phyloP scores from a whole-genome alignment of 1,284 basidiomycete genomes.

The Cutaneotrichosporon sp. region DNA sequence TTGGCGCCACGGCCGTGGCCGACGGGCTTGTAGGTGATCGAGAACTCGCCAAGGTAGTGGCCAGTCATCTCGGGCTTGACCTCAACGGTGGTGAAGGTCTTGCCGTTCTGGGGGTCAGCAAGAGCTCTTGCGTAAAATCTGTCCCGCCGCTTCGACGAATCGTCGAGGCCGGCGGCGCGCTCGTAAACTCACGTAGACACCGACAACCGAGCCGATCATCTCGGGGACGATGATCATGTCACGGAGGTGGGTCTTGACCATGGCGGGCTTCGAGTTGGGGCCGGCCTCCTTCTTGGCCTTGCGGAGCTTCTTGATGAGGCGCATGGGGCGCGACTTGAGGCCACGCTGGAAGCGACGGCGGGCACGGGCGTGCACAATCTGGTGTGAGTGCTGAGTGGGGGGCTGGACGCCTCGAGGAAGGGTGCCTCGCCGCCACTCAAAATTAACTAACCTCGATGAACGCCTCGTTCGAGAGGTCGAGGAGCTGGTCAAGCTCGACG shows the following conservation, averaged over 20 bases:
- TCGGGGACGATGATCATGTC: slow-evolving; percentile 99
- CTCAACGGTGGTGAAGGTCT: slow-evolving; percentile 95
- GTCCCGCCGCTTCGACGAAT: neutral
- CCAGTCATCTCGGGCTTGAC: slow-evolving; percentile 99
- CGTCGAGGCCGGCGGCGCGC: no score
- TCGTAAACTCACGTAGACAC: slow-evolving; percentile 70
- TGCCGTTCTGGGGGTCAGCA: slow-evolving; percentile 48
- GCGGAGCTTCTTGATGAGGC: slow-evolving; percentile 98
- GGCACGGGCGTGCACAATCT: slow-evolving; percentile 98
- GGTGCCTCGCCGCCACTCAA: neutral
- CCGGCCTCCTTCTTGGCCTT: slow-evolving; percentile 99
- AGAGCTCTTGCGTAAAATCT: no score
- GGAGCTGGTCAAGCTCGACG: slow-evolving; percentile 93
- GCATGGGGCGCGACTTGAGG: slow-evolving; percentile 97
- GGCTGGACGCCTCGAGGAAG: neutral
- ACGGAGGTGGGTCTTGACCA: slow-evolving; percentile 98
- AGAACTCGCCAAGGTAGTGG: slow-evolving; percentile 94
- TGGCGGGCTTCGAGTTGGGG: slow-evolving; percentile 97
- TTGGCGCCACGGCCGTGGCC: slow-evolving; percentile 97
- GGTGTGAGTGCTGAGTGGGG: slow-evolving; percentile 23
- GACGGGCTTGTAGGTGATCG: slow-evolving; percentile 95
- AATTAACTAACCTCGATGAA: slow-evolving; percentile 56
- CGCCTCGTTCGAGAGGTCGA: slow-evolving; percentile 94
- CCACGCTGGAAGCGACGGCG: slow-evolving; percentile 99
- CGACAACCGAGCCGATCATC: slow-evolving; percentile 97